Evolutionary conservation across 1,284 basidiomycete species (phyloP).

Genomic region (Cryptococcus sp.): DNA sequence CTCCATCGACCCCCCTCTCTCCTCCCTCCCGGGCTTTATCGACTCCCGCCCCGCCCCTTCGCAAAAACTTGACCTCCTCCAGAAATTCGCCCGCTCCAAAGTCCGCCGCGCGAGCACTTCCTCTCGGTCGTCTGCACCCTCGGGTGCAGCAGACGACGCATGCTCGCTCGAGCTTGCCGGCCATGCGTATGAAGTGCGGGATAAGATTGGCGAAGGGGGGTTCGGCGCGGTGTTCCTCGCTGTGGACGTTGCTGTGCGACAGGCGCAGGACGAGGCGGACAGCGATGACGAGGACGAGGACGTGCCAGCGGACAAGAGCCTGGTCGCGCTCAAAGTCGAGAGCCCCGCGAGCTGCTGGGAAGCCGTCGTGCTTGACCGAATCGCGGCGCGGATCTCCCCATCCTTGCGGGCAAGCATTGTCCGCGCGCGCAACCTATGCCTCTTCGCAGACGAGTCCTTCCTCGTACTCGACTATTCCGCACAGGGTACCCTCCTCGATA

Average conservation of each 20-base stretch:
- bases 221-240: conserved; percentile 93
- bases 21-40: conserved; percentile 59
- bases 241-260: conserved; percentile 51
- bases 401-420: conserved; percentile 65
- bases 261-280: conserved; percentile 54
- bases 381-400: conserved; percentile 64
- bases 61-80: conserved; percentile 62
- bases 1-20: conserved; percentile 59
- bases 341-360: conserved; percentile 89
- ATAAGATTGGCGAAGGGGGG: conserved; percentile 94
- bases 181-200: conserved; percentile 64
- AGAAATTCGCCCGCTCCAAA: conserved; percentile 51
- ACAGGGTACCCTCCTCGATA: conserved; percentile 89
- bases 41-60: conserved; percentile 61
- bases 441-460: conserved; percentile 84
- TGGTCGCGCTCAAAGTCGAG: conserved; percentile 89
- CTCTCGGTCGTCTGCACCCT: conserved; percentile 29
- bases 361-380: conserved; percentile 75
- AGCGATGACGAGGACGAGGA: conserved; percentile 59
- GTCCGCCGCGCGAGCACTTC: conserved; percentile 43
- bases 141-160: conserved; percentile 27
- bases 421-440: conserved; percentile 69
- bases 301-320: conserved; percentile 56
- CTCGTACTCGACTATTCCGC: conserved; percentile 82
- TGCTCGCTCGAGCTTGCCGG: conserved; percentile 54